phyloP scores from a whole-genome alignment of 2,329 filamentous ascomycete genomes.

The Paracoccidioides brasiliensis region DNA sequence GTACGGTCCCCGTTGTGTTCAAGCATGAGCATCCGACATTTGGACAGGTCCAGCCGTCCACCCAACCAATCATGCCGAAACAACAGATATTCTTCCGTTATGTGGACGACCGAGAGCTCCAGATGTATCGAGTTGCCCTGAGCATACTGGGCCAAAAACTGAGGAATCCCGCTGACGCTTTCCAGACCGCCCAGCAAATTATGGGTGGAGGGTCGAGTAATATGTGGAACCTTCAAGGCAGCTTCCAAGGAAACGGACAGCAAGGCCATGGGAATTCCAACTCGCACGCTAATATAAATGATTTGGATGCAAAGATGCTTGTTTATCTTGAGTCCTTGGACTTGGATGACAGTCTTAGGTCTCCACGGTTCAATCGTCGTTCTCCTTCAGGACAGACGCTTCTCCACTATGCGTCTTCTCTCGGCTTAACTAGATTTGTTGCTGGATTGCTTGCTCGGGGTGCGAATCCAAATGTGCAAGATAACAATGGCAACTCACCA shows the following conservation, averaged over 20 bases:
- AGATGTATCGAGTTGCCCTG: constrained; percentile 33
- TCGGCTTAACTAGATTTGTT: constrained; percentile 63
- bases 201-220: constrained; percentile 33
- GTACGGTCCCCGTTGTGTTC: constrained; percentile 59
- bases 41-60: constrained; percentile 30
- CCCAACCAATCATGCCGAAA: constrained; percentile 33
- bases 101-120: constrained; percentile 36
- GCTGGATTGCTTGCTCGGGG: constrained; percentile 64
- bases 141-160: constrained; percentile 36
- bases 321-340: constrained; percentile 68
- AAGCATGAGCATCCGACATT: constrained; percentile 42
- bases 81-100: constrained; percentile 56
- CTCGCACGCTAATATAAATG: constrained; percentile 28
- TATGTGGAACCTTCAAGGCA: constrained; percentile 36
- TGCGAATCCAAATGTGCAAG: constrained; percentile 60
- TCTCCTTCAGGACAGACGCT: constrained; percentile 60
- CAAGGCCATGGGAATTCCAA: constrained; percentile 31
- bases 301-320: constrained; percentile 56
- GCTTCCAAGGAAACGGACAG: constrained; percentile 34
- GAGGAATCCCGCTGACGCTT: constrained; percentile 35
- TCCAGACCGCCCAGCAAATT: constrained; percentile 36
- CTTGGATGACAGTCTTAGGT: constrained; percentile 57
- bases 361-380: constrained; percentile 53
- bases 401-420: constrained; percentile 63
- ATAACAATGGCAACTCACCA: constrained; percentile 68